Percentiles rank a stretch among this genome's conserved stretches.
These are phyloP conservation scores for Cercophora samala DNA, from an alignment of 495 filamentous ascomycete species.

Conservation along the genomic window DNA sequence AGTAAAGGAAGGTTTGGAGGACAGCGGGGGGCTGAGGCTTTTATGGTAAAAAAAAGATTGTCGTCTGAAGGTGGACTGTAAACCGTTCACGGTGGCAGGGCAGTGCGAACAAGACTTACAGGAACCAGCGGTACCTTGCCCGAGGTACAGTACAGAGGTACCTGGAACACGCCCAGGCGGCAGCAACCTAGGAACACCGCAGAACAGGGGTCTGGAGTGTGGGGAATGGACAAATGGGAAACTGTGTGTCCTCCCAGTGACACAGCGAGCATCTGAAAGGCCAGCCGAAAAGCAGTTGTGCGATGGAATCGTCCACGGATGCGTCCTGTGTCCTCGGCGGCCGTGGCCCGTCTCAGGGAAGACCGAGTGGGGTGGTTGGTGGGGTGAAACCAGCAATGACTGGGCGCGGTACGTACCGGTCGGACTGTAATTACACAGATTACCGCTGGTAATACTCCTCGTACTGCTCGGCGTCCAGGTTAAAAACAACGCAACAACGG, in stretches of 20 bases:
- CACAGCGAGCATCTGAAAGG: not conserved
- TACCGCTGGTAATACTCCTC: not conserved
- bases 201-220: not conserved
- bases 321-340: not conserved
- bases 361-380: not conserved
- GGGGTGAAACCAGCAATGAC: not conserved
- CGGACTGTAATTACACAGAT: not conserved
- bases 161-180: not conserved
- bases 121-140: not conserved
- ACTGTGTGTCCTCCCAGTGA: not conserved
- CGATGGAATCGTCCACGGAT: not conserved
- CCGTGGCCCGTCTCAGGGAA: not conserved
- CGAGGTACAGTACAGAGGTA: not conserved
- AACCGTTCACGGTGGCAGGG: not conserved
- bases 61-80: slow-evolving; percentile 3
- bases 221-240: not conserved
- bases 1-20: not conserved
- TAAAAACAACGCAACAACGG: not conserved
- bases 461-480: not conserved
- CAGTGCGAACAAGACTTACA: not conserved
- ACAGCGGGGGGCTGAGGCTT: slow-evolving; percentile 8
- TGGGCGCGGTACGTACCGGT: not conserved
- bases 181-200: not conserved
- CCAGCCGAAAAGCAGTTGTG: not conserved
- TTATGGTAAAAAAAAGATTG: slow-evolving; percentile 6